Base-by-base conservation (phyloP, 2,329 filamentous ascomycete genomes). In the Exophiala dermatitidis region DNA sequence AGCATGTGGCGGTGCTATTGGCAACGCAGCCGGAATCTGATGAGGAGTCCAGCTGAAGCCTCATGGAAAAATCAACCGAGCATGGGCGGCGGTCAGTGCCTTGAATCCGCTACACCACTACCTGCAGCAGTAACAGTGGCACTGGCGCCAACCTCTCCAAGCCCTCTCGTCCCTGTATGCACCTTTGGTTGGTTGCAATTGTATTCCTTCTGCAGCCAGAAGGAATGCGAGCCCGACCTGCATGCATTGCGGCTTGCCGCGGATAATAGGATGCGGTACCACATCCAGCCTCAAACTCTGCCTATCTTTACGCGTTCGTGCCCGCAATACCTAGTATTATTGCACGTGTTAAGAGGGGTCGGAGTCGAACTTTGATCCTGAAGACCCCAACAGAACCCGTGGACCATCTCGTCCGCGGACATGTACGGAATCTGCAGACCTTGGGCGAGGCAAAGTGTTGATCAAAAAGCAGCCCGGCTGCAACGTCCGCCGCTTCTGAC, bases 1-100 rank as follows among this genome's bases (percentile, higher is more conserved):
- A 46, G 29, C 43, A 29, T 46, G 49, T 52, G 49, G 49, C 43
- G 43, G 42, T 52, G 49, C 49, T 26, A 29, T 46, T 40, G 32
- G 49, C 29, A 31, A 41, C n/a, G 19, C 38, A 28, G 9, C 38
- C 28, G 38, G 28, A 41, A 28, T 26, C 10, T 6, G 10, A 10
- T 3, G 12, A 41, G n/a, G 36, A n/a, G 36, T n/a, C 9, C 5
- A 38, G 36, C 12, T 41, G 19, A 34, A 10, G 33, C 6, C 33
- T 10, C 33, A 26, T 5, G 38, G 38, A 28, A 41, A 26, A 41
- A 41, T 26, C n/a, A 41, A 41, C 9, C 36, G 36, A 38, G 36
- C 36, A 38, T n/a, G 19, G 19, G 19, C 19, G 19, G 19, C 19
- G 19, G 19, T 19, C 19, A 19, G 19, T 19, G 19, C 19, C 19